Evolutionary conservation across 2,329 filamentous ascomycete species (phyloP).

Genomic region (Penicillium sp.): DNA sequence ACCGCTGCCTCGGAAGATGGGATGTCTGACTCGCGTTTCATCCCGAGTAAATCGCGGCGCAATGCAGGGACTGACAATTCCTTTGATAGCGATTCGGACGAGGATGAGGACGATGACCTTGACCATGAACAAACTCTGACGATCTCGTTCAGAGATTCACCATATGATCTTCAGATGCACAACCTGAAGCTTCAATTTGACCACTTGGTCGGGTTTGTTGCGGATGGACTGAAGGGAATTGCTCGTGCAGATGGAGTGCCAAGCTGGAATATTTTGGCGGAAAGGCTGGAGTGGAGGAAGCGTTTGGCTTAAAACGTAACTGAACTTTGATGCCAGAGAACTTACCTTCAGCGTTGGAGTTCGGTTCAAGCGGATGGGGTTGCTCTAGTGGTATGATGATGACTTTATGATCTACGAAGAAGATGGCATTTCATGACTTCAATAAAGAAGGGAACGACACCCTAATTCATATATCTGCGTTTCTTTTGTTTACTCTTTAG

Average conservation of each 20-base stretch:
- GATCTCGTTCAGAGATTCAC: slow-evolving; percentile 38
- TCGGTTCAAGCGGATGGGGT: neutral
- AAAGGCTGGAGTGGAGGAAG: slow-evolving; percentile 65
- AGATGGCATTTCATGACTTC: neutral
- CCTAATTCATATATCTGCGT: neutral
- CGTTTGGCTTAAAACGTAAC: neutral
- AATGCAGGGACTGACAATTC: slow-evolving; percentile 5
- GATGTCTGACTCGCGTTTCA: neutral
- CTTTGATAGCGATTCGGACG: slow-evolving; percentile 17
- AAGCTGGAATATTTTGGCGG: slow-evolving; percentile 79
- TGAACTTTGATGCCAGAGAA: neutral
- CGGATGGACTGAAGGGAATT: slow-evolving; percentile 71
- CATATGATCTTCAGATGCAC: slow-evolving; percentile 56
- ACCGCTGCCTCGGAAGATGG: slow-evolving; percentile 13
- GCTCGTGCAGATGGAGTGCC: slow-evolving; percentile 71
- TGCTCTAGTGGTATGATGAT: neutral
- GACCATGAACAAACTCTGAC: slow-evolving; percentile 43
- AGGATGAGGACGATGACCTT: slow-evolving; percentile 30
- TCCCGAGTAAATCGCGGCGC: neutral
- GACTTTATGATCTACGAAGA: slow-evolving; percentile 1
- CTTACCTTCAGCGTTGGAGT: neutral
- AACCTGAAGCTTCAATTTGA: slow-evolving; percentile 65
- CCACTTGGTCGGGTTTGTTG: slow-evolving; percentile 67
- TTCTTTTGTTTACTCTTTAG: neutral
- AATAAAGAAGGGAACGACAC: neutral